Conservation (phyloP, 495 filamentous ascomycete species). For the Annulohypoxylon stygium region DNA sequence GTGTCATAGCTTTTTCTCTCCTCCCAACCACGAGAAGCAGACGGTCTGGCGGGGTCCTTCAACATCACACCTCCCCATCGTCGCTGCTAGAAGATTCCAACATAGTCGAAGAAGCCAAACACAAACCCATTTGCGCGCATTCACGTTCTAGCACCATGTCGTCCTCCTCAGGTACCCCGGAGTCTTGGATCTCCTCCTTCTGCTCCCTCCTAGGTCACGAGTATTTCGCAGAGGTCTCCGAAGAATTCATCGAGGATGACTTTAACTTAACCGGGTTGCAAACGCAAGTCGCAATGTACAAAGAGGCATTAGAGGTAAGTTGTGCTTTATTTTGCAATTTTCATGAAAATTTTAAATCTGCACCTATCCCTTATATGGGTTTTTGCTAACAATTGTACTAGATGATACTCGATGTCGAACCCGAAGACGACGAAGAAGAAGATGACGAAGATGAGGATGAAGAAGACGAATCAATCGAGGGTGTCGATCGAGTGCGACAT, state of each 20-base stretch:
- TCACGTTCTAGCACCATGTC: constrained; percentile 58
- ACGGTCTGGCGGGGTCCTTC: constrained; percentile 34
- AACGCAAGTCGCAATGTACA: constrained; percentile 97
- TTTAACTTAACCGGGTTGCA: constrained; percentile 98
- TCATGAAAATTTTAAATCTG: neutral
- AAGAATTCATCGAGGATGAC: constrained; percentile 99
- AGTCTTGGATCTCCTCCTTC: constrained; percentile 98
- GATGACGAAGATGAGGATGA: constrained; percentile 83
- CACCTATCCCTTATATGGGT: neutral
- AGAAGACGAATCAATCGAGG: constrained; percentile 80
- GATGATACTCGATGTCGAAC: constrained; percentile 99
- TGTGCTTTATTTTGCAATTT: neutral
- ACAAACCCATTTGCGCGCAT: neutral
- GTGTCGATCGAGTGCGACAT: constrained; percentile 70
- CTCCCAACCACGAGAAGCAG: constrained; percentile 31
- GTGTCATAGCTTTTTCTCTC: constrained; percentile 31
- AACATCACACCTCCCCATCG: constrained; percentile 16
- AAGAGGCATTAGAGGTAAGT: constrained; percentile 80
- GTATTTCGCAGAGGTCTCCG: constrained; percentile 98
- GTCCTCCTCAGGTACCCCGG: constrained; percentile 85
- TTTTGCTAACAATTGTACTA: constrained; percentile 58
- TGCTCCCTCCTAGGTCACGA: constrained; percentile 96
- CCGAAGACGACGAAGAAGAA: constrained; percentile 90
- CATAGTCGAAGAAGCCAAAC: neutral
- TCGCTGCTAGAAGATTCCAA: constrained; percentile 1